Base-by-base conservation (phyloP, 2,329 filamentous ascomycete genomes). In the Chaetomium olivaceum region DNA sequence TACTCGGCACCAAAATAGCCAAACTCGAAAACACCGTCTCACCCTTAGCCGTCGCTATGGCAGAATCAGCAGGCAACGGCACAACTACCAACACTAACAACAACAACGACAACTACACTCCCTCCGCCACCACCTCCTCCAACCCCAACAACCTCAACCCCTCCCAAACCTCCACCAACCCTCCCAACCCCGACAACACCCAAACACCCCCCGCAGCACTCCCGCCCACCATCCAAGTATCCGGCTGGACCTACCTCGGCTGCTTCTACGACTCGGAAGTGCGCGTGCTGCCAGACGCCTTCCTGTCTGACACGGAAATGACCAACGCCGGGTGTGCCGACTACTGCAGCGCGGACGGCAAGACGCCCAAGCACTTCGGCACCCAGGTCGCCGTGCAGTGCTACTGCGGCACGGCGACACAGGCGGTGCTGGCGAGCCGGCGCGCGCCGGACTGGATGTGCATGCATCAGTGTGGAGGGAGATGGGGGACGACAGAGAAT, bases 171-270 rank as follows among this genome's bases (percentile, higher is more conserved):
- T 3, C 27, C 58, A 4, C 27, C 23, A 46, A 29, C 27, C 27
- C 27, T 29, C 27, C 19, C 61, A 48, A 7, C 43, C 8, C 23
- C 43, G 6, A 8, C 51, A 31, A 8, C 19, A 43, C 14, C 52
- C 9, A 12, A 23, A 14, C 43, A 21, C 58, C 27, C 0, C 25
- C 57, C 7, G 33, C 48, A 2, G 57, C 57, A 1, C n/a, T 43
- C 12, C 48, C 48, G 2, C 57, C 57, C 12, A 55, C 57, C 6
- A 16, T 64, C 57, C 39, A 19, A 19, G 57, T 64, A n/a, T 4
- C 57, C 5, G 62, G 62, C 36, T 64, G 62, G 62, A 56, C 33
- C 36, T 56, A 64, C 56, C 33, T 60, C 4, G 62, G 62, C 16
- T 64, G 62, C 25, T 60, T 33, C 50, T 64, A 64, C 62, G 62